Conservation (phyloP, 176 grass and related monocot genomes). For the Triticum dicoccoides region DNA sequence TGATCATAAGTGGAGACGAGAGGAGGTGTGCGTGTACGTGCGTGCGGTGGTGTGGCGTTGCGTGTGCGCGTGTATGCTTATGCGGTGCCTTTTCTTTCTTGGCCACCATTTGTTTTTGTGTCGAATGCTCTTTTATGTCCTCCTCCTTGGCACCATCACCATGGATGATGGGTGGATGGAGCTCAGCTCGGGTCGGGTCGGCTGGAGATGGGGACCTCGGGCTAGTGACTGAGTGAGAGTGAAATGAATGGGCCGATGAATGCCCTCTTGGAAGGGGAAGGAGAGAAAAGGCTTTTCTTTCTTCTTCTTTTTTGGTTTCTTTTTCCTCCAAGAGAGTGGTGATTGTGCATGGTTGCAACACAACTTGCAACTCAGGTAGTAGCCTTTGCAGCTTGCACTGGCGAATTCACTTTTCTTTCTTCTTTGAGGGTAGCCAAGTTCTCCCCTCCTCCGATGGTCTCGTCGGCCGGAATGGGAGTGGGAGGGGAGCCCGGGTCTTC, state of each 20-base stretch:
- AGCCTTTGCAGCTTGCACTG: too few relatives aligned
- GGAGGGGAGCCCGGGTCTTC: too few relatives aligned
- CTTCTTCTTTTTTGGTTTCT: too few relatives aligned
- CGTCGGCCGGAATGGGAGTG: too few relatives aligned
- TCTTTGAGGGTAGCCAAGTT: too few relatives aligned
- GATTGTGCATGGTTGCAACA: too few relatives aligned
- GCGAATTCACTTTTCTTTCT: too few relatives aligned
- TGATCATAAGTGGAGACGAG: neutral
- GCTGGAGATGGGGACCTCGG: neutral
- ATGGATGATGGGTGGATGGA: neutral
- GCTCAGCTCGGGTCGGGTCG: neutral
- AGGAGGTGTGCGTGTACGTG: neutral
- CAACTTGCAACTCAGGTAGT: too few relatives aligned
- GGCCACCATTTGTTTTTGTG: neutral
- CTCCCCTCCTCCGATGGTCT: too few relatives aligned
- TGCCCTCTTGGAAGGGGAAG: neutral
- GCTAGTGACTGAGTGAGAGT: neutral
- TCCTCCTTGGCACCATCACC: neutral
- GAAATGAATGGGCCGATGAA: neutral
- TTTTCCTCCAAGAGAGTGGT: too few relatives aligned
- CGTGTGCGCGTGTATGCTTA: slow-evolving; percentile 9
- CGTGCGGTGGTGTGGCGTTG: slow-evolving; percentile 15
- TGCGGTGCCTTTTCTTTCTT: neutral
- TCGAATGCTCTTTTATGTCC: too few relatives aligned
- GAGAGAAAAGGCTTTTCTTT: too few relatives aligned